A percentile compares a stretch with the other conserved stretches of the same genome.
Evolutionary conservation across 805 yeast species (phyloP).

Genomic region (Kuraishia floccosa): DNA sequence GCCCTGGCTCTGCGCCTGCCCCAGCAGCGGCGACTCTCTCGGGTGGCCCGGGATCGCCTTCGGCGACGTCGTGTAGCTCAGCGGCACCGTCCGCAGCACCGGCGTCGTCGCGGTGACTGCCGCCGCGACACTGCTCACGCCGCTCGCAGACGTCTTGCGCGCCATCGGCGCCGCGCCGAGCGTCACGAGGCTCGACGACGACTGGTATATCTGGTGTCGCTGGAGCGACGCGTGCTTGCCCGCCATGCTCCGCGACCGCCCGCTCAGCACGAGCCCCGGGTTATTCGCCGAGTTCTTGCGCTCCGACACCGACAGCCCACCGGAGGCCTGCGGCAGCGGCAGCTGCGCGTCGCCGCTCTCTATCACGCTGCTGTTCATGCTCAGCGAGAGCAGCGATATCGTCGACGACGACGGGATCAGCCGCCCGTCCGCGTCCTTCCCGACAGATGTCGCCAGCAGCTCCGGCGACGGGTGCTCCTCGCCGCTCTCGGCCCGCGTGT

Average conservation of each 20-base stretch:
- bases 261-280: not conserved
- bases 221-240: no score
- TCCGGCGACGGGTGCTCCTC: constrained; percentile 17
- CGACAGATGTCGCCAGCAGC: constrained; percentile 22
- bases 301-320: no score
- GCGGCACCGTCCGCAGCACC: not conserved
- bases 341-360: not conserved
- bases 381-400: constrained; percentile 21
- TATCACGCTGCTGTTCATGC: constrained; percentile 6
- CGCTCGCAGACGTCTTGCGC: not conserved
- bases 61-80: not conserved
- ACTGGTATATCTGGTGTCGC: constrained; percentile 3
- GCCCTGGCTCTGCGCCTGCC: not conserved
- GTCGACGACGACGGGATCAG: constrained; percentile 23
- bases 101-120: not conserved
- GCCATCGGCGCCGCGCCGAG: not conserved
- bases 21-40: not conserved
- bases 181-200: not conserved
- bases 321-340: not conserved
- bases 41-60: not conserved
- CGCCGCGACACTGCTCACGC: not conserved
- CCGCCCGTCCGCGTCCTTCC: constrained; percentile 17
- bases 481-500: no score
- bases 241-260: no score
- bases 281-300: not conserved